A percentile compares a stretch with the other conserved stretches of the same genome.
Conservation (phyloP, 2,329 filamentous ascomycete species). For the Sphaerulina musiva region DNA sequence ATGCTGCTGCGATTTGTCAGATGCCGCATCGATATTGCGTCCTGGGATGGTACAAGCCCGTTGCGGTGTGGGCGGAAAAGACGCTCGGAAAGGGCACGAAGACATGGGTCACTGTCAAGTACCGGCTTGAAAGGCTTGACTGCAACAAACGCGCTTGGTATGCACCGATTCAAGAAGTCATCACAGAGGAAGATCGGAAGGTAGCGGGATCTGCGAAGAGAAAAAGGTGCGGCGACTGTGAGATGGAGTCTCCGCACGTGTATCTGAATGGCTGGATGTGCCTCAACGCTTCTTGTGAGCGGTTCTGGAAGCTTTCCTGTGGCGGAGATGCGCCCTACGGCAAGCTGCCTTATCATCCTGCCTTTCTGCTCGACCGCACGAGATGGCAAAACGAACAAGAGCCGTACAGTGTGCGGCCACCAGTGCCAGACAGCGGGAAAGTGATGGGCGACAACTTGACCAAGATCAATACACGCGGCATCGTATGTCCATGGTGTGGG, state of each 20-base stretch:
- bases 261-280: slow-evolving; percentile 54
- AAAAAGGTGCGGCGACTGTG: slow-evolving; percentile 34
- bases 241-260: slow-evolving; percentile 31
- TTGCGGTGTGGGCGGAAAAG: slow-evolving; percentile 61
- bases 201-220: slow-evolving; percentile 23
- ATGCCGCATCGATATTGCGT: slow-evolving; percentile 58
- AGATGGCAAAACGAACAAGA: slow-evolving; percentile 37
- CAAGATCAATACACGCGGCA: slow-evolving; percentile 52
- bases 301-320: slow-evolving; percentile 49
- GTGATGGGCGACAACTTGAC: slow-evolving; percentile 45
- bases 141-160: slow-evolving; percentile 45
- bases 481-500: slow-evolving; percentile 59
- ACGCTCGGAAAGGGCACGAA: slow-evolving; percentile 32
- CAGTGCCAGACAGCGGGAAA: slow-evolving; percentile 36
- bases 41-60: slow-evolving; percentile 62
- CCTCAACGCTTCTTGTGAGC: slow-evolving; percentile 45
- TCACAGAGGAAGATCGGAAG: slow-evolving; percentile 11
- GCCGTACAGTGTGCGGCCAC: slow-evolving; percentile 38
- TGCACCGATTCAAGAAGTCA: slow-evolving; percentile 19
- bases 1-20: slow-evolving; percentile 43
- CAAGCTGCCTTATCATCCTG: slow-evolving; percentile 47
- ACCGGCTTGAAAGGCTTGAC: slow-evolving; percentile 61
- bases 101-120: slow-evolving; percentile 43
- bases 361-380: slow-evolving; percentile 53
- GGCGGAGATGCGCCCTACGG: slow-evolving; percentile 28